Base-by-base conservation (phyloP, 352 stramenopile species). In the Pythium dissotocum region DNA sequence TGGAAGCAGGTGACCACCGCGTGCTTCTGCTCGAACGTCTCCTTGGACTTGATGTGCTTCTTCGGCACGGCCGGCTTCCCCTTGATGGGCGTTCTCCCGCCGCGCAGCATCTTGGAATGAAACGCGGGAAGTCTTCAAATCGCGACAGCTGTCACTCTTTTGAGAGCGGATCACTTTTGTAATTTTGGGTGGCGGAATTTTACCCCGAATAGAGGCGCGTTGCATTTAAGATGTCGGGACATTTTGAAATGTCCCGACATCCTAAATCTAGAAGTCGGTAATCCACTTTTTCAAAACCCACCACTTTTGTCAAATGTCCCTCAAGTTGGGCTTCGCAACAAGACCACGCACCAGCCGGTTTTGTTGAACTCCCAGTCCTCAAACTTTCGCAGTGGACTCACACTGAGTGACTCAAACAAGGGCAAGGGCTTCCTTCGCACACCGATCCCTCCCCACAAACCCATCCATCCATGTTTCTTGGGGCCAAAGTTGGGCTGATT, bases 221-320 rank as follows among this genome's bases (percentile, higher is more conserved):
- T 49, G n/a, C 46, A 54, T 54, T 54, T 32, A 54, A 54, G 46
- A 54, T 54, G 46, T 54, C 46, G 46, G 9, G 46, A 54, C 16
- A 54, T 21, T 28, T 54, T 52, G 9, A 14, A 26, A 44, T 32
- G 24, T 44, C 53, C 58, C 36, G 6, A 30, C 5, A 30, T 30
- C 28, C 35, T 28, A 54, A 18, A 54, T 54, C 46, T 54, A 54
- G 46, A 54, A 54, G 46, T 54, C 46, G n/a, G 46, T 54, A 48
- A 24, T 24, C 21, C 21, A 24, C 21, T 24, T 24, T 24, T 24
- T 24, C 21, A 24, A 24, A 24, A 24, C 21, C 21, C 21, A 24
- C 21, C 21, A 24, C 21, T 24, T 24, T 24, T 24, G 21, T 24
- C 21, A 24, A 24, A 24, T 24, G 21, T 24, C 21, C 21, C 21